A percentile compares a stretch with the other conserved stretches of the same genome.
phyloP scores from a whole-genome alignment of 1,139 yeast species.

The Blastobotrys niveus region DNA sequence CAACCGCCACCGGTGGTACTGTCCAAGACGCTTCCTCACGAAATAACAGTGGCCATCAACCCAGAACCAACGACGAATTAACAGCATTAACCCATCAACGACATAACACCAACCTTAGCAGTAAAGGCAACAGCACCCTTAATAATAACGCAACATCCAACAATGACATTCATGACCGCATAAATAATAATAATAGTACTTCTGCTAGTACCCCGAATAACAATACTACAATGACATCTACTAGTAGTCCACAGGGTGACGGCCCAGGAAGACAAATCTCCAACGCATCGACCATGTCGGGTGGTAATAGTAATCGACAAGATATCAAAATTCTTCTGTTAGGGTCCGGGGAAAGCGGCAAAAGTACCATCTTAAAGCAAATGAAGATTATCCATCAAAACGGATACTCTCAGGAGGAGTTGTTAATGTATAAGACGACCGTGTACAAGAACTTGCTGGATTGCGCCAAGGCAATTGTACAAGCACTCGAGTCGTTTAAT shows the following conservation, averaged over 20 bases:
- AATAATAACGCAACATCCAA: neutral
- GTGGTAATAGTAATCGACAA: slow-evolving; percentile 7
- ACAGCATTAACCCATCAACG: neutral
- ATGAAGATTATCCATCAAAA: slow-evolving; percentile 70
- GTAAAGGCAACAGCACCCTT: neutral
- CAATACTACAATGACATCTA: neutral
- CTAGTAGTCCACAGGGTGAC: neutral
- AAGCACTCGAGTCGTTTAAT: slow-evolving; percentile 42
- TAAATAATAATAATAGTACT: neutral
- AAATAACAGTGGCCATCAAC: slow-evolving; percentile 1
- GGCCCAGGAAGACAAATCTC: slow-evolving; percentile 4
- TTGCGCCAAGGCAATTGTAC: slow-evolving; percentile 54
- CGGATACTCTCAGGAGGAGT: slow-evolving; percentile 59
- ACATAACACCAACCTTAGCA: neutral
- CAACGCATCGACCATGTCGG: slow-evolving; percentile 7
- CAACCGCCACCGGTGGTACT: neutral
- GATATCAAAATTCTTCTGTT: slow-evolving; percentile 57
- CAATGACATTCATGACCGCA: neutral
- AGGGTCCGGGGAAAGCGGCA: slow-evolving; percentile 75
- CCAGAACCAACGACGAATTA: slow-evolving; percentile 2
- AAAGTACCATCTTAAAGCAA: slow-evolving; percentile 68
- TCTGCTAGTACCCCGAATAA: neutral
- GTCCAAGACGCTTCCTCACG: neutral
- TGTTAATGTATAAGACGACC: slow-evolving; percentile 58
- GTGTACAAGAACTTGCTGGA: slow-evolving; percentile 61